A percentile compares a stretch with the other conserved stretches of the same genome.
These are phyloP conservation scores for Gloeopeniophorella convolvens DNA, from an alignment of 768 basidiomycete species.

Conservation along the genomic window DNA sequence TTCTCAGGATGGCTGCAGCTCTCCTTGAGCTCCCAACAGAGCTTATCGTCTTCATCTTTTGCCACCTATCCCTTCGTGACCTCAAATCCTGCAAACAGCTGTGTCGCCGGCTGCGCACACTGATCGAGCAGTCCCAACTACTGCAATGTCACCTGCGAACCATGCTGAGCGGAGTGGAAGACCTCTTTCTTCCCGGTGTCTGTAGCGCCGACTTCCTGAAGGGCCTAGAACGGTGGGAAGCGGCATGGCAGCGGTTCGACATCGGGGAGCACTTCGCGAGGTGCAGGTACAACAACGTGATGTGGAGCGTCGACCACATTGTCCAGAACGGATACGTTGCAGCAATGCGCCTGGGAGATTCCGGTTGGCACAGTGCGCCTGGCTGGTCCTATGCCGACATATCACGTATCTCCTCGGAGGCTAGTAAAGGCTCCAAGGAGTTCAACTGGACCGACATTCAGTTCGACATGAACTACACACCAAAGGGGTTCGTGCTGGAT, in stretches of 20 bases:
- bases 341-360: slow-evolving; percentile 13
- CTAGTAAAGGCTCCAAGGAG: background rate
- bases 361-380: slow-evolving; percentile 11
- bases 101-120: slow-evolving; percentile 1
- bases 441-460: slow-evolving; percentile 7
- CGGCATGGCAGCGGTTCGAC: slow-evolving; percentile 11
- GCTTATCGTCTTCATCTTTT: slow-evolving; percentile 3
- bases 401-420: background rate
- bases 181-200: slow-evolving; percentile 5
- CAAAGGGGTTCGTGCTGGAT: slow-evolving; percentile 16
- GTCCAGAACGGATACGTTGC: slow-evolving; percentile 13
- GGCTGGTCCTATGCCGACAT: slow-evolving; percentile 17
- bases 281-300: slow-evolving; percentile 11
- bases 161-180: slow-evolving; percentile 12
- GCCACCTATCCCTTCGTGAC: slow-evolving; percentile 4
- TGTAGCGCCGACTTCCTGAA: slow-evolving; percentile 9
- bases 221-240: slow-evolving; percentile 9
- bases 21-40: slow-evolving; percentile 8
- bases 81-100: slow-evolving; percentile 9
- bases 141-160: slow-evolving; percentile 11
- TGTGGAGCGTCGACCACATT: slow-evolving; percentile 15
- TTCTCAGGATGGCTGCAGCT: background rate
- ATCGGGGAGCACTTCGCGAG: slow-evolving; percentile 15
- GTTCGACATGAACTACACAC: slow-evolving; percentile 6
- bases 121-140: slow-evolving; percentile 5